phyloP scores from a whole-genome alignment of 495 filamentous ascomycete genomes.

The Xylaria sp. region DNA sequence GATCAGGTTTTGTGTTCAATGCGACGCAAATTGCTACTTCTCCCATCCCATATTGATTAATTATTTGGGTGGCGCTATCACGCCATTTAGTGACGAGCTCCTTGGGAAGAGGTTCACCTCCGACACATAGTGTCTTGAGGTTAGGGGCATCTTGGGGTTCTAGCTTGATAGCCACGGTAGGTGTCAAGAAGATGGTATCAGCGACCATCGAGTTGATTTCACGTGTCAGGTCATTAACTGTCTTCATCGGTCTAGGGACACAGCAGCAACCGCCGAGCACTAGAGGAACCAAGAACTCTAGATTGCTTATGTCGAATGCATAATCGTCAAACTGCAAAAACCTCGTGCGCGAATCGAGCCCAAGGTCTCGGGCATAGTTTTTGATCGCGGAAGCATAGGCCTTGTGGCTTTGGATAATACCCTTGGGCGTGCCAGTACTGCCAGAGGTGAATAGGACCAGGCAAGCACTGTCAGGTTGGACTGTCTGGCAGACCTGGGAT shows the following conservation, averaged over 20 bases:
- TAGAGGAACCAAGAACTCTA: slow-evolving; percentile 51
- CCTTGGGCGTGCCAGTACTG: slow-evolving; percentile 54
- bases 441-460: slow-evolving; percentile 56
- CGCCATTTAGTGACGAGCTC: slow-evolving; percentile 26
- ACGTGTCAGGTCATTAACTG: slow-evolving; percentile 36
- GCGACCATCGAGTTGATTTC: slow-evolving; percentile 47
- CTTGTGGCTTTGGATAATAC: slow-evolving; percentile 46
- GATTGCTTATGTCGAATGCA: slow-evolving; percentile 51
- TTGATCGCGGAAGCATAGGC: slow-evolving; percentile 37
- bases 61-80: slow-evolving; percentile 10
- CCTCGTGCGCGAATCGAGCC: slow-evolving; percentile 44
- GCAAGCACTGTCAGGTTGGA: slow-evolving; percentile 30
- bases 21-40: slow-evolving; percentile 29
- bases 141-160: slow-evolving; percentile 52
- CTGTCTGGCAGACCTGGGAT: slow-evolving; percentile 4
- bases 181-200: slow-evolving; percentile 48
- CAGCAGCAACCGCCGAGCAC: slow-evolving; percentile 52
- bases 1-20: slow-evolving; percentile 21
- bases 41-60: slow-evolving; percentile 30
- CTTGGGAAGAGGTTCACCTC: slow-evolving; percentile 41
- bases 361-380: slow-evolving; percentile 45
- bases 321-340: slow-evolving; percentile 56
- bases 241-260: slow-evolving; percentile 49
- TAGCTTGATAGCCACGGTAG: slow-evolving; percentile 35
- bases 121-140: slow-evolving; percentile 54